Percentiles rank a stretch among this genome's conserved stretches.
Evolutionary conservation across 2,329 filamentous ascomycete species (phyloP).

Genomic region (Claviceps fusiformis): DNA sequence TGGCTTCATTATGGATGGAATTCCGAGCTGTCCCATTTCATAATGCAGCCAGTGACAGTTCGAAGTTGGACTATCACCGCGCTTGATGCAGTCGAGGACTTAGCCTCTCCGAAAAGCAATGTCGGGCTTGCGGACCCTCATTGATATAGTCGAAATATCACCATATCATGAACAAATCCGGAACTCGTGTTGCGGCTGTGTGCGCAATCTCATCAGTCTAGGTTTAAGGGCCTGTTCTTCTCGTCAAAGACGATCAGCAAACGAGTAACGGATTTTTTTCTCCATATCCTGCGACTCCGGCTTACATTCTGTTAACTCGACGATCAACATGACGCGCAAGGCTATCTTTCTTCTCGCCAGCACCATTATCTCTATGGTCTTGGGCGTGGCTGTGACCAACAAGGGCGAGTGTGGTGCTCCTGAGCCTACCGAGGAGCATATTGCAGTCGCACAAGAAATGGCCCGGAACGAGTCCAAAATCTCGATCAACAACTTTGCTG

Average conservation of each 20-base stretch:
- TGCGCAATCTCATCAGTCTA: background rate
- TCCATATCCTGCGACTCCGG: background rate
- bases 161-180: background rate
- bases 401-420: constrained; percentile 1
- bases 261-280: background rate
- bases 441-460: background rate
- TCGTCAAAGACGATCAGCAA: background rate
- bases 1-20: no score
- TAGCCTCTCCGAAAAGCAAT: background rate
- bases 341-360: background rate
- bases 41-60: background rate
- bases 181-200: background rate
- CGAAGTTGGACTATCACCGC: background rate
- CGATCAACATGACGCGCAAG: background rate
- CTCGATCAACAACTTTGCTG: background rate
- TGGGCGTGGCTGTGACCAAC: background rate
- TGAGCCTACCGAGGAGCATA: constrained; percentile 1
- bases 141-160: background rate
- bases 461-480: background rate
- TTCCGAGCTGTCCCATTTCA: background rate
- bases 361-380: background rate
- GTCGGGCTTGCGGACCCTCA: background rate
- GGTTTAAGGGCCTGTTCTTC: background rate
- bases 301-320: background rate
- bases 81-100: background rate